Evolutionary conservation across 2,329 filamentous ascomycete species (phyloP).

Genomic region (Magnaporthiopsis poae): DNA sequence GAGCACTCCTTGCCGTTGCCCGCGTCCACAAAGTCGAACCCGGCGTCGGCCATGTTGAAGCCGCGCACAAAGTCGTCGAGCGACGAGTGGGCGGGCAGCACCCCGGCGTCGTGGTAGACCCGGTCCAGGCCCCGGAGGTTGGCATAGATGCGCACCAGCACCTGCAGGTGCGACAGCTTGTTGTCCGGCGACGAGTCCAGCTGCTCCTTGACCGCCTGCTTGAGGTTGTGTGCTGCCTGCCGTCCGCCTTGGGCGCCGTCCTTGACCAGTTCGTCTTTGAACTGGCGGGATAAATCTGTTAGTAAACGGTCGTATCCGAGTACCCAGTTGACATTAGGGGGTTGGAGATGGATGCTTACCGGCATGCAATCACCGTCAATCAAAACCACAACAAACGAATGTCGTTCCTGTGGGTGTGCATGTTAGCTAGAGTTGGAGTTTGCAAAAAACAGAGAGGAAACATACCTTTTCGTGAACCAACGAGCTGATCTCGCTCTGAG

Average conservation of each 20-base stretch:
- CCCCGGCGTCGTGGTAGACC: not conserved
- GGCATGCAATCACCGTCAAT: conserved; percentile 3
- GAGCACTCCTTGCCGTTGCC: conserved; percentile 1
- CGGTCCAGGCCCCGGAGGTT: not conserved
- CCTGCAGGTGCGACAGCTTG: not conserved
- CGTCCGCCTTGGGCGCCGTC: not conserved
- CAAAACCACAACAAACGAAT: not conserved
- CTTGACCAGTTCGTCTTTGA: not conserved
- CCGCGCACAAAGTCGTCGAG: not conserved
- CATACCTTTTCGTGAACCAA: not conserved
- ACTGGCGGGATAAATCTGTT: not conserved
- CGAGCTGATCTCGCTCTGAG: not conserved
- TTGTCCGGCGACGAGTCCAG: not conserved
- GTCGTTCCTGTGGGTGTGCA: not conserved
- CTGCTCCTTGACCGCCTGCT: not conserved
- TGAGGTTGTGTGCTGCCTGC: not conserved
- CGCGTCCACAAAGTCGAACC: not conserved
- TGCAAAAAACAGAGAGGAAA: not conserved
- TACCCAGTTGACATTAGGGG: too few relatives aligned
- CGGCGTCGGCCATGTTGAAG: not conserved
- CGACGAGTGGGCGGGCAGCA: not conserved
- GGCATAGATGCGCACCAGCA: not conserved
- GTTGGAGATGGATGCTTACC: not conserved
- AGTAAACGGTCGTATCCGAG: too few relatives aligned
- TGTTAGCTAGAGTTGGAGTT: too few relatives aligned